Evolutionary conservation across 2,329 filamentous ascomycete genomes (phyloP), one percentile per base, ranked within the genome.

Genomic region (Microsporum ferrugineum): DNA sequence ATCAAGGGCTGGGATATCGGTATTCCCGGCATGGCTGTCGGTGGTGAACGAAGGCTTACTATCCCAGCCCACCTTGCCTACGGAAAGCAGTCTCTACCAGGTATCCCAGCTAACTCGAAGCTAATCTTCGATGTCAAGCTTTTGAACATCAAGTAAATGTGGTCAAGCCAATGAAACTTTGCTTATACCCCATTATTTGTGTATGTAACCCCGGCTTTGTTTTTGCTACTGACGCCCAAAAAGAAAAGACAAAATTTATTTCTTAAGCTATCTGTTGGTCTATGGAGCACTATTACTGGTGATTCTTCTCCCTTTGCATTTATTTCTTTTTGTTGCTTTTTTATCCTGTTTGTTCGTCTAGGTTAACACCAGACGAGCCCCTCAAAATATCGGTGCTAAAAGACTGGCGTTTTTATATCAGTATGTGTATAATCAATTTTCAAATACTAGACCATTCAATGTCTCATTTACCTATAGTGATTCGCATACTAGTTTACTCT

Each of bases 1-100:
- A 99, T 99, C 81, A 94, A 95, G 83, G 94, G 94, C 68, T 97
- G 94, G 95, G 95, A 99, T 75, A 84, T 97, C 66, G 94, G 94
- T 77, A 80, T 99, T 68, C 82, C 83, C 68, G 95, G 95, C 77
- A 96, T 99, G 90, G 81, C 86, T 68, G 87, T 91, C 68, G 94
- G 94, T 71, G 91, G 90, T 70, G 95, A 99, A 82, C 89, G 94
- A 71, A 87, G 94, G 68, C 82, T 99, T 70, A 91, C 86, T 65
- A 91, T 99, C 70, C 95, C 95, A 56, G 81, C 94, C 56, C 79
- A 87, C 70, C 84, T 92, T 62, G 95, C 88, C 69, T 99, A 99
- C 76, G 94, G 95, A 76, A 91, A 84, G 78, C 88, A 89, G 79
- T 80, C 82, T 64, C 77, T 88, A 29, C 88, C 90, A 58, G 91